These are phyloP conservation scores for Actinomortierella ambigua DNA, from an alignment of 371 early-diverging fungal genomes.

Conservation along the genomic window DNA sequence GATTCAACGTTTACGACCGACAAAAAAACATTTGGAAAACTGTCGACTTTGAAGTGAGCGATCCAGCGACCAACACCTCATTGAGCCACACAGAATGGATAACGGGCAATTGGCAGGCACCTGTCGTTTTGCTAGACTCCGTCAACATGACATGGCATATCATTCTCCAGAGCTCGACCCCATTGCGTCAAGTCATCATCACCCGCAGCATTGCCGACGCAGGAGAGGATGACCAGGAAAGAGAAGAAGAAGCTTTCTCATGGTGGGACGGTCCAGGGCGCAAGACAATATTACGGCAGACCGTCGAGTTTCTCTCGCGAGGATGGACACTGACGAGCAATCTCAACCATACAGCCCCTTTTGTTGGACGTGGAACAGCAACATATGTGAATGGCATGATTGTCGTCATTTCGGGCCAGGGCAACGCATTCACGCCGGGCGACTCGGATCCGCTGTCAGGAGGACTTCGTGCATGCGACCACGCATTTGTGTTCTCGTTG, in stretches of 20 bases:
- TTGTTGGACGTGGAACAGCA: conserved; percentile 35
- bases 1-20: conserved; percentile 35
- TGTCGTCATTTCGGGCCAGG: conserved; percentile 35
- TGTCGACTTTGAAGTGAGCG: conserved; percentile 18
- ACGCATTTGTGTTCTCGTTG: conserved; percentile 31
- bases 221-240: no score
- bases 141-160: conserved; percentile 32
- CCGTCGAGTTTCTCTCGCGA: conserved; percentile 11
- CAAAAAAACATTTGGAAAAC: conserved; percentile 35
- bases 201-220: no score
- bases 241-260: no score
- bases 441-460: conserved; percentile 10
- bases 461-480: conserved; percentile 32
- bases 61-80: conserved; percentile 4
- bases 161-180: conserved; percentile 35
- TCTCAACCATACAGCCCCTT: conserved; percentile 34
- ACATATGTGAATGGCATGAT: conserved; percentile 20
- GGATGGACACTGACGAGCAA: conserved; percentile 23
- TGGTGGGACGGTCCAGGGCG: no score
- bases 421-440: conserved; percentile 39
- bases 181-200: conserved; percentile 32
- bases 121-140: conserved; percentile 26
- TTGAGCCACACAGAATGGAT: conserved; percentile 8
- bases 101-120: conserved; percentile 25
- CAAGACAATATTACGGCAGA: no score